Percentiles rank a stretch among this genome's conserved stretches.
These are phyloP conservation scores for Claviceps purpurea DNA, from an alignment of 2,329 filamentous ascomycete species.

Conservation along the genomic window DNA sequence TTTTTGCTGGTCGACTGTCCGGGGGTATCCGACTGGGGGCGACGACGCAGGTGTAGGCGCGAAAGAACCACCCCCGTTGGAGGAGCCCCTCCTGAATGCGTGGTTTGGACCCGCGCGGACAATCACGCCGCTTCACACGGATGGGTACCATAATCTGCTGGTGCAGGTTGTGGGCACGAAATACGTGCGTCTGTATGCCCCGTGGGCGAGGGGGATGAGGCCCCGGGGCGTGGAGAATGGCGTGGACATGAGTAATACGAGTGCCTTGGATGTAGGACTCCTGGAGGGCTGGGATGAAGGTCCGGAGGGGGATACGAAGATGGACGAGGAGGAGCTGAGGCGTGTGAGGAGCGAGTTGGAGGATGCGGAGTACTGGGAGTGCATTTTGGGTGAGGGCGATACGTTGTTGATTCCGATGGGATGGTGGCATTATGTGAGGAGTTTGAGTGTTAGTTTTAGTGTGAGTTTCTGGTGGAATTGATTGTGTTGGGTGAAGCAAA, in stretches of 20 bases:
- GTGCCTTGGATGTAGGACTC: conserved; percentile 59
- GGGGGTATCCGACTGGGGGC: conserved; percentile 30
- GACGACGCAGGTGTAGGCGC: not conserved
- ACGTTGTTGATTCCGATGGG: conserved; percentile 80
- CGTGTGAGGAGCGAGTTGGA: conserved; percentile 35
- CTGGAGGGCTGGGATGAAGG: conserved; percentile 46
- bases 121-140: conserved; percentile 85
- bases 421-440: conserved; percentile 97
- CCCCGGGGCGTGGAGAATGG: conserved; percentile 51
- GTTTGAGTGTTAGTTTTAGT: conserved; percentile 76
- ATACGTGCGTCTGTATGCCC: conserved; percentile 80
- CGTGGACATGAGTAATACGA: conserved; percentile 90
- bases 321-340: conserved; percentile 13
- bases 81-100: conserved; percentile 63
- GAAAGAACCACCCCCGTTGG: conserved; percentile 21
- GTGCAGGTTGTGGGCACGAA: conserved; percentile 82
- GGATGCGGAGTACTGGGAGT: conserved; percentile 56
- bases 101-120: conserved; percentile 87
- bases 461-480: conserved; percentile 94
- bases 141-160: conserved; percentile 86
- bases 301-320: conserved; percentile 4
- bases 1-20: conserved; percentile 64
- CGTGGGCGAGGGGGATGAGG: conserved; percentile 45
- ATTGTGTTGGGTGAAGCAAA: too few species aligned
- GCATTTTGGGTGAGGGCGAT: conserved; percentile 68